Evolutionary conservation across 2,329 filamentous ascomycete species (phyloP).

Genomic region (Aspergillus japonicus): DNA sequence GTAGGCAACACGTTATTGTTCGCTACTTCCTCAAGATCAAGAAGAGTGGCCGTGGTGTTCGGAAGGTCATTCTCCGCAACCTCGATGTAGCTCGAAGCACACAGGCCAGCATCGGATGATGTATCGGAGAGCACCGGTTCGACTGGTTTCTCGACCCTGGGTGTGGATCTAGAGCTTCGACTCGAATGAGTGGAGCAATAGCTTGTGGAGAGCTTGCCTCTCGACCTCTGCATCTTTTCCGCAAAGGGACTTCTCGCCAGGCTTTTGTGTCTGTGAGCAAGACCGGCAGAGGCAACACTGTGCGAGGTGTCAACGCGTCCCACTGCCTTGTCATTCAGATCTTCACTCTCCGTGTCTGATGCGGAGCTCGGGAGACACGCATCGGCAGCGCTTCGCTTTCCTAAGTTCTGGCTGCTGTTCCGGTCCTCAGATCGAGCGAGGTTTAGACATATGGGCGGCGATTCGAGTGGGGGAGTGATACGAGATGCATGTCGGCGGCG

Average conservation of each 20-base stretch:
- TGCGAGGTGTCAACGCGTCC: neutral
- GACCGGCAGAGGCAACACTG: neutral
- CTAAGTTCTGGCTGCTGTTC: constrained; percentile 10
- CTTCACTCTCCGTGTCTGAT: constrained; percentile 21
- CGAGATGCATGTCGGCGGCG: neutral
- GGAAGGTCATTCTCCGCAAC: neutral
- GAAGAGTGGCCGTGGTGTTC: neutral
- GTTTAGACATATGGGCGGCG: neutral
- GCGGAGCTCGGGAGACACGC: constrained; percentile 30
- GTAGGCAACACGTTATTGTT: neutral
- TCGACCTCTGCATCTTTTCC: neutral
- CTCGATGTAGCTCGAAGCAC: neutral
- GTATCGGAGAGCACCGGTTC: neutral
- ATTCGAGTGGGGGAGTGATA: neutral
- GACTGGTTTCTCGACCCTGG: neutral
- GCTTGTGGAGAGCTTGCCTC: neutral
- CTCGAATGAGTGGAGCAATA: neutral
- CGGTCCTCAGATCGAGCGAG: neutral
- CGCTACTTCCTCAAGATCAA: neutral
- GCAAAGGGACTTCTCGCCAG: neutral
- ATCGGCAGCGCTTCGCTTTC: constrained; percentile 30
- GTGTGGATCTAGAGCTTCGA: neutral
- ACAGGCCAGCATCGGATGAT: neutral
- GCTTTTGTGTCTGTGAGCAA: neutral
- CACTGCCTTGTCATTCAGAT: neutral